Percentiles rank a stretch among this genome's conserved stretches.
These are phyloP conservation scores for Mycena pura DNA, from an alignment of 768 basidiomycete genomes.

Conservation along the genomic window DNA sequence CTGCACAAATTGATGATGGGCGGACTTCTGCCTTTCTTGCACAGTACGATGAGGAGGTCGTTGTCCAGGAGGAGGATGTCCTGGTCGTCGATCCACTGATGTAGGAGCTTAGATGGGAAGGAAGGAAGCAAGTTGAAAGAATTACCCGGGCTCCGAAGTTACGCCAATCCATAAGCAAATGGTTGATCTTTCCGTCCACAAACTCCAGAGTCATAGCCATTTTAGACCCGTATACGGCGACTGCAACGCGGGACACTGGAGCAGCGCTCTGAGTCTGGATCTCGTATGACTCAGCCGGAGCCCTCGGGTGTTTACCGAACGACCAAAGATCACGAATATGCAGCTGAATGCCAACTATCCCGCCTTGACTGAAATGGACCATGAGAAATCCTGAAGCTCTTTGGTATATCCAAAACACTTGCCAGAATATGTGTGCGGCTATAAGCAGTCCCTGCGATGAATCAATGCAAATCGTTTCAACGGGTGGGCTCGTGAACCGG, in stretches of 20 bases:
- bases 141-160: constrained; percentile 54
- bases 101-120: not conserved
- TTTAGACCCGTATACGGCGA: constrained; percentile 51
- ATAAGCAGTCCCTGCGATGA: constrained; percentile 52
- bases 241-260: constrained; percentile 43
- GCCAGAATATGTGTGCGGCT: constrained; percentile 50
- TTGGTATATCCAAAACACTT: constrained; percentile 12
- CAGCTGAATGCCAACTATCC: constrained; percentile 50
- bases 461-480: constrained; percentile 55
- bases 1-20: constrained; percentile 55
- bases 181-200: constrained; percentile 46
- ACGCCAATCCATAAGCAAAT: constrained; percentile 58
- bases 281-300: constrained; percentile 48
- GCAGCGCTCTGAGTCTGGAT: constrained; percentile 45
- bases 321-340: constrained; percentile 62
- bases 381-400: not conserved
- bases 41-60: constrained; percentile 49
- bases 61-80: constrained; percentile 55
- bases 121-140: not conserved
- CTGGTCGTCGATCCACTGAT: constrained; percentile 59
- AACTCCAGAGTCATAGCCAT: constrained; percentile 52
- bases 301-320: constrained; percentile 60
- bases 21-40: constrained; percentile 41
- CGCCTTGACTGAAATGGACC: constrained; percentile 37
- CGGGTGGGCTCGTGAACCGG: constrained; percentile 50